These are phyloP conservation scores for Echinosophora koreensis DNA, from an alignment of 306 rosid genomes.

Conservation along the genomic window DNA sequence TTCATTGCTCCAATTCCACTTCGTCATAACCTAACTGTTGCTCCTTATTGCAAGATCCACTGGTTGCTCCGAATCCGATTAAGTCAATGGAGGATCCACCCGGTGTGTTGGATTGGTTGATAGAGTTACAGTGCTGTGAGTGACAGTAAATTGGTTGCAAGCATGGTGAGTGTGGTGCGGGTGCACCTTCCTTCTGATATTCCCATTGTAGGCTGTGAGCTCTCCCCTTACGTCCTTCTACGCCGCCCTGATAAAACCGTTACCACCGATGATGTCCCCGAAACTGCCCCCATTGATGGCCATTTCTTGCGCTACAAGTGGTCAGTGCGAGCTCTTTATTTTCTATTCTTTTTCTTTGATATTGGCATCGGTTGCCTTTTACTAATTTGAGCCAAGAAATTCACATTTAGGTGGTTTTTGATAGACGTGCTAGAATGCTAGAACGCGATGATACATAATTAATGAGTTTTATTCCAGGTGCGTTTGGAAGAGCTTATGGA, in stretches of 20 bases:
- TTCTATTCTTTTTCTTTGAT: not conserved
- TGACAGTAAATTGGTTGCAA: conserved; percentile 44
- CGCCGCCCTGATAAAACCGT: conserved; percentile 84
- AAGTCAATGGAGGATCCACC: conserved; percentile 97
- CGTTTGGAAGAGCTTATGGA: too few species aligned
- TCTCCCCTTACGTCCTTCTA: conserved; percentile 93
- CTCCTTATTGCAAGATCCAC: conserved; percentile 51
- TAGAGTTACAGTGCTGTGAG: conserved; percentile 55
- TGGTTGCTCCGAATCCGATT: conserved; percentile 27
- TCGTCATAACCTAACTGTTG: not conserved
- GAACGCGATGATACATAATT: too few species aligned
- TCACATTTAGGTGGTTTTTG: not conserved
- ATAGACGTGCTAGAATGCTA: not conserved
- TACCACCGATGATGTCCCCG: conserved; percentile 81
- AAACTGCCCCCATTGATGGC: conserved; percentile 77
- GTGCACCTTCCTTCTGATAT: conserved; percentile 99
- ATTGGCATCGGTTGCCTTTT: too few species aligned
- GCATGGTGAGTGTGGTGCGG: conserved; percentile 99
- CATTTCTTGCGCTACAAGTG: conserved; percentile 94
- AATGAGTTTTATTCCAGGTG: too few species aligned
- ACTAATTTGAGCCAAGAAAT: not conserved
- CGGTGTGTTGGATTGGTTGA: conserved; percentile 57
- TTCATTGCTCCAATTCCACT: conserved; percentile 40
- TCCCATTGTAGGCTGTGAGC: conserved; percentile 99
- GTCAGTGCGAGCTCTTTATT: conserved; percentile 52